Evolutionary conservation across 2,329 filamentous ascomycete species (phyloP).

Genomic region (Trichoderma sp.): DNA sequence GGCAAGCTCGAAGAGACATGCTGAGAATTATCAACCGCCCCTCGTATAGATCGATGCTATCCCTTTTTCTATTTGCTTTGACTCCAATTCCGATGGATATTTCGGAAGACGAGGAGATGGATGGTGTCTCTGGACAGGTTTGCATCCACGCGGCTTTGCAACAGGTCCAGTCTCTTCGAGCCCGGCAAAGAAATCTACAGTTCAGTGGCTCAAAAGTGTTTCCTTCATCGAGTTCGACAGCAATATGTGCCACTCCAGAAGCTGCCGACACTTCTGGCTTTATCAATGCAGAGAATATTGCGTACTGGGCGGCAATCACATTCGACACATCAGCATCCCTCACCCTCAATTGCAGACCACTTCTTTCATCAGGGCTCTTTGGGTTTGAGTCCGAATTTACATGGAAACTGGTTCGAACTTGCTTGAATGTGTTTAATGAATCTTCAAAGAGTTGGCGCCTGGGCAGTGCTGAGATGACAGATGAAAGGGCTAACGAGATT

Average conservation of each 20-base stretch:
- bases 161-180: background rate
- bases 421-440: constrained; percentile 5
- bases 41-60: constrained; percentile 1
- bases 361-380: background rate
- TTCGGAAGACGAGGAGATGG: background rate
- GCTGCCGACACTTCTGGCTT: background rate
- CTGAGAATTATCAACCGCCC: background rate
- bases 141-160: background rate
- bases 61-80: background rate
- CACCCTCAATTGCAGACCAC: constrained; percentile 1
- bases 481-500: constrained; percentile 1
- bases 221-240: background rate
- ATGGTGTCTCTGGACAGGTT: background rate
- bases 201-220: constrained; percentile 4
- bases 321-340: background rate
- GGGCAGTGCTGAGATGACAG: background rate
- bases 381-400: background rate
- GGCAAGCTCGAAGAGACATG: constrained; percentile 1
- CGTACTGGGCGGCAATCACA: background rate
- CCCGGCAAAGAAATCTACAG: background rate
- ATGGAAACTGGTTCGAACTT: background rate
- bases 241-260: background rate
- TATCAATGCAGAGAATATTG: background rate
- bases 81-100: background rate
- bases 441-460: background rate